phyloP scores from a whole-genome alignment of 23 red algal species.

The Rhodosorus marinus region DNA sequence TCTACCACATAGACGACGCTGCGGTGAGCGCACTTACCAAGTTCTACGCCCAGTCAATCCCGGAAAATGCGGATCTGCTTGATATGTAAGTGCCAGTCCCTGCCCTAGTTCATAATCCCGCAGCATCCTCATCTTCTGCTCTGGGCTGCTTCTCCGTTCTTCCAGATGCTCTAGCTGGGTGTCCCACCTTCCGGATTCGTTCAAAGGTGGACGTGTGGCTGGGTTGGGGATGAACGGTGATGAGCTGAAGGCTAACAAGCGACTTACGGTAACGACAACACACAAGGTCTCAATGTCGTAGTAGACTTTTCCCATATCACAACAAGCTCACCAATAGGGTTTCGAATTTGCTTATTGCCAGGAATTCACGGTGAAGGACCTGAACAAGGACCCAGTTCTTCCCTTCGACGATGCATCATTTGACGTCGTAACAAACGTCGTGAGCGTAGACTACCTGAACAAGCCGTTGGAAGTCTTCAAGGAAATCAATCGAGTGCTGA shows the following conservation, averaged over 20 bases:
- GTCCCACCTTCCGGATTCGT: slow-evolving; percentile 70
- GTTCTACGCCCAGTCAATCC: slow-evolving; percentile 50
- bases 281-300: too few species aligned
- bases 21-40: slow-evolving; percentile 51
- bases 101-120: too few species aligned
- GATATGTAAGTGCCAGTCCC: too few species aligned
- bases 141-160: too few species aligned
- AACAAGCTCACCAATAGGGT: too few species aligned
- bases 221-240: slow-evolving; percentile 61
- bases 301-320: too few species aligned
- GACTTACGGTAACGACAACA: too few species aligned
- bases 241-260: slow-evolving; percentile 52
- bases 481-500: slow-evolving; percentile 84
- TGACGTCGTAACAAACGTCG: slow-evolving; percentile 76
- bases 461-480: slow-evolving; percentile 77
- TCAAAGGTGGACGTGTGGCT: slow-evolving; percentile 7
- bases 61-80: slow-evolving; percentile 34
- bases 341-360: too few species aligned
- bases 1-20: slow-evolving; percentile 82
- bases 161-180: slow-evolving; percentile 83
- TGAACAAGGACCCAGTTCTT: slow-evolving; percentile 44
- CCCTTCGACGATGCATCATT: slow-evolving; percentile 63
- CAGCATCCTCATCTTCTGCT: too few species aligned
- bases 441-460: slow-evolving; percentile 91
- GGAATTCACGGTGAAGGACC: slow-evolving; percentile 34